A percentile compares a stretch with the other conserved stretches of the same genome.
phyloP scores from a whole-genome alignment of 345 rosid species.

The Atalantia buxifolia region DNA sequence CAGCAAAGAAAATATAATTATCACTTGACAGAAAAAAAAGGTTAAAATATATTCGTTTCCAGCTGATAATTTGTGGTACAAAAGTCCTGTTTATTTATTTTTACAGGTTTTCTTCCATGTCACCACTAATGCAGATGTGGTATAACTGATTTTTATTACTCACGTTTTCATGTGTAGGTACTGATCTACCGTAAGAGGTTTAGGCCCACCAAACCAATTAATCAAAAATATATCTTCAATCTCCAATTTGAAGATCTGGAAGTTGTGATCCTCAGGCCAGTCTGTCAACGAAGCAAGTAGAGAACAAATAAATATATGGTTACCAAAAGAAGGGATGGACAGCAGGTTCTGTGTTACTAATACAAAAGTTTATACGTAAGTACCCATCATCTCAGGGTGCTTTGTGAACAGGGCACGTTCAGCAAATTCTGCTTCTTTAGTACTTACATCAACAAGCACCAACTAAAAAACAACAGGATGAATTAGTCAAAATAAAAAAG shows the following conservation, averaged over 20 bases:
- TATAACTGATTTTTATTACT: slow-evolving; percentile 25
- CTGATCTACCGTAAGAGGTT: slow-evolving; percentile 71
- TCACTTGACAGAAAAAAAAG: not conserved
- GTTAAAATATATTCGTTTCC: not conserved
- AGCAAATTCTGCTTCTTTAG: slow-evolving; percentile 60
- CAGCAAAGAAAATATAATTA: not conserved
- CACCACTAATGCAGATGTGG: not conserved
- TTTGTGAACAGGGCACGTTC: slow-evolving; percentile 58
- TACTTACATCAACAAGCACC: slow-evolving; percentile 38
- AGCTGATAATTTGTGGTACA: not conserved
- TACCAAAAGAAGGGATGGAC: not conserved
- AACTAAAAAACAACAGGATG: slow-evolving; percentile 38
- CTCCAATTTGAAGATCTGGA: slow-evolving; percentile 65
- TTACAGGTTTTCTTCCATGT: not conserved
- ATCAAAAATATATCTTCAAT: slow-evolving; percentile 75
- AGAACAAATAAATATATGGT: not conserved
- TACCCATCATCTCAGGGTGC: slow-evolving; percentile 94
- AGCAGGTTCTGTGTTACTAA: not conserved
- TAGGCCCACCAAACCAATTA: slow-evolving; percentile 92
- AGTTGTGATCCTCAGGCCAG: slow-evolving; percentile 81
- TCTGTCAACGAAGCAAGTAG: slow-evolving; percentile 35
- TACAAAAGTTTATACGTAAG: not conserved
- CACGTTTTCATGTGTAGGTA: slow-evolving; percentile 63
- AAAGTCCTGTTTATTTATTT: not conserved
- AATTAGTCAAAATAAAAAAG: not conserved